A percentile compares a stretch with the other conserved stretches of the same genome.
Conservation (phyloP, 2,329 filamentous ascomycete genomes). For the Fulvia fulva region DNA sequence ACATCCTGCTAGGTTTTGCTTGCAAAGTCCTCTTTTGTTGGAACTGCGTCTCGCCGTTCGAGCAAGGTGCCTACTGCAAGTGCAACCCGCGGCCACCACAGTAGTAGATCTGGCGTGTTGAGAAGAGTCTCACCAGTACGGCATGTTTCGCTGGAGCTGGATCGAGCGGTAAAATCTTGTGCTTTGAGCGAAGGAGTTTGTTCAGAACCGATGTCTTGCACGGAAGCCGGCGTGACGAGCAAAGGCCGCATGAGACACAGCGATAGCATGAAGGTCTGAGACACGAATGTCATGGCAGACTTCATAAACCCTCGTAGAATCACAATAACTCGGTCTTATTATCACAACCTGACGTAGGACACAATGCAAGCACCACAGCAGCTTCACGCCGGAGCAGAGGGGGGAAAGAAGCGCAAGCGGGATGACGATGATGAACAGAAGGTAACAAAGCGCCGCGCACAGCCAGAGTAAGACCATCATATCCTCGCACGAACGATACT, state of each 20-base stretch:
- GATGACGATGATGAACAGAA: background rate
- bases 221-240: background rate
- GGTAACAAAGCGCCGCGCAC: background rate
- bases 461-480: background rate
- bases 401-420: background rate
- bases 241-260: background rate
- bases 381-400: too few relatives aligned
- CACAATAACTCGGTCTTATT: background rate
- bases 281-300: background rate
- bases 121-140: too few relatives aligned
- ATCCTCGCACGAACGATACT: background rate
- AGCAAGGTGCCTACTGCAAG: constrained; percentile 6
- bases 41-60: constrained; percentile 21
- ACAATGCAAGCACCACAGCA: too few relatives aligned
- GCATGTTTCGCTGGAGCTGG: background rate
- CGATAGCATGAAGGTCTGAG: background rate
- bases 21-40: constrained; percentile 32
- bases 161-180: background rate
- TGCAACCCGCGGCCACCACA: constrained; percentile 7
- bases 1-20: constrained; percentile 11
- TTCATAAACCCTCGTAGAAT: background rate
- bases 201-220: background rate
- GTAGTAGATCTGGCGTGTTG: background rate
- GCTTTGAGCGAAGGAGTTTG: background rate
- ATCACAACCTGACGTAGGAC: too few relatives aligned